A percentile compares a stretch with the other conserved stretches of the same genome.
Evolutionary conservation across 2,329 filamentous ascomycete genomes (phyloP).

Genomic region (Trichophyton verrucosum): DNA sequence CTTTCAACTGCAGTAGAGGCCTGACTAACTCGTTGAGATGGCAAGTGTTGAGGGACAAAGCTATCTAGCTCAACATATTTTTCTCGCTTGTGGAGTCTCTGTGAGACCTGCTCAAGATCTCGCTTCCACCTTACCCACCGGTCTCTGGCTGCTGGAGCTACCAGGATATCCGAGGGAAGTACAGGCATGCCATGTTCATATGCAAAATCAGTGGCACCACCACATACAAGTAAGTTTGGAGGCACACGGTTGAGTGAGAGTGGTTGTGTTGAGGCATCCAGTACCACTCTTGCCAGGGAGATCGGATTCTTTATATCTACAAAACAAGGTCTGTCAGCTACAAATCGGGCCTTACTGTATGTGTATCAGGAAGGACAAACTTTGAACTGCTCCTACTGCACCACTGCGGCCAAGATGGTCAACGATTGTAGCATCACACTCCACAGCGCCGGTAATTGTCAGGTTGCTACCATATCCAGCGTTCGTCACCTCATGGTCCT

Average conservation of each 20-base stretch:
- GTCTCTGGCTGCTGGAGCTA: slow-evolving; percentile 68
- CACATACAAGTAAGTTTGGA: slow-evolving; percentile 77
- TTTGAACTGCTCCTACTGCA: slow-evolving; percentile 78
- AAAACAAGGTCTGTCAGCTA: neutral
- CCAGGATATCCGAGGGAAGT: slow-evolving; percentile 60
- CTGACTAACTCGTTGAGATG: neutral
- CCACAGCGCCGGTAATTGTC: slow-evolving; percentile 76
- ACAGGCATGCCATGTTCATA: slow-evolving; percentile 61
- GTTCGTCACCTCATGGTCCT: slow-evolving; percentile 93
- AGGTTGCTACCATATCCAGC: slow-evolving; percentile 93
- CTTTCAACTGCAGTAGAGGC: neutral
- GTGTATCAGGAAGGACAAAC: slow-evolving; percentile 42
- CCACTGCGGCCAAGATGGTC: slow-evolving; percentile 86
- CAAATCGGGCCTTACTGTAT: neutral
- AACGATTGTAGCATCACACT: slow-evolving; percentile 88
- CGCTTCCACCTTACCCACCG: slow-evolving; percentile 65
- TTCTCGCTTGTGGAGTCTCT: slow-evolving; percentile 16
- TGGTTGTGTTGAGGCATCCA: slow-evolving; percentile 62
- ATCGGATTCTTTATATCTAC: slow-evolving; percentile 88
- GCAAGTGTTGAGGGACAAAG: neutral
- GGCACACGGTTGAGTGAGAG: slow-evolving; percentile 81
- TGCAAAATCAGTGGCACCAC: slow-evolving; percentile 79
- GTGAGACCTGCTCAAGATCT: slow-evolving; percentile 47
- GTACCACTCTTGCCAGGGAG: slow-evolving; percentile 67
- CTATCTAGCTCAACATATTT: slow-evolving; percentile 14